These are phyloP conservation scores for Tylopilus subfusipes DNA, from an alignment of 768 basidiomycete species.

Conservation along the genomic window DNA sequence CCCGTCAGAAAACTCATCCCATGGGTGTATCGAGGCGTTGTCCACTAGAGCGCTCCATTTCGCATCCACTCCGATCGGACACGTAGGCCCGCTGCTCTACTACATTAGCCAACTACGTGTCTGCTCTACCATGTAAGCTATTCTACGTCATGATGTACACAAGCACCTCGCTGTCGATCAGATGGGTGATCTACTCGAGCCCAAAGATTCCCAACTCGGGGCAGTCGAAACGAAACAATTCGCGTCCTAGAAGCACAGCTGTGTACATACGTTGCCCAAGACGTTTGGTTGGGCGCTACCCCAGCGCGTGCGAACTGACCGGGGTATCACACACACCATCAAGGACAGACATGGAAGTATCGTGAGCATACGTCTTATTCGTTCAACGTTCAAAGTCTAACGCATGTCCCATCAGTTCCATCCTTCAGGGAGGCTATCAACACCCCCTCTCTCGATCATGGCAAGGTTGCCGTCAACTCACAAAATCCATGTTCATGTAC, in stretches of 20 bases:
- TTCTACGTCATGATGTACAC: not conserved
- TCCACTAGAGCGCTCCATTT: not conserved
- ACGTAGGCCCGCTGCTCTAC: too few species aligned
- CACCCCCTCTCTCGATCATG: conserved; percentile 86
- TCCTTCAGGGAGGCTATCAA: conserved; percentile 90
- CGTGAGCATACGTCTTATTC: conserved; percentile 32
- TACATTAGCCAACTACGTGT: not conserved
- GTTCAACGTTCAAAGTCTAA: conserved; percentile 2
- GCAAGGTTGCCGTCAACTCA: conserved; percentile 77
- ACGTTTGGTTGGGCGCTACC: not conserved
- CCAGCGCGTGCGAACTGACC: not conserved
- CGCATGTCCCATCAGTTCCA: conserved; percentile 44
- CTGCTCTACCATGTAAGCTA: not conserved
- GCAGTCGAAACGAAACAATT: not conserved
- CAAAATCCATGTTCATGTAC: conserved; percentile 97
- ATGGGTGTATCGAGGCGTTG: not conserved
- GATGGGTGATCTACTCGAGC: not conserved
- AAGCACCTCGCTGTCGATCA: not conserved
- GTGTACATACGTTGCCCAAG: too few species aligned
- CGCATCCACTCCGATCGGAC: not conserved
- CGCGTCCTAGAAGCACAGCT: not conserved
- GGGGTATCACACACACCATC: not conserved
- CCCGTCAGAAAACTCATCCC: not conserved
- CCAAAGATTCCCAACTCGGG: not conserved
- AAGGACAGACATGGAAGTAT: conserved; percentile 38